Conservation (phyloP, 164 flowering plant species). For the Tinospora cordifolia region DNA sequence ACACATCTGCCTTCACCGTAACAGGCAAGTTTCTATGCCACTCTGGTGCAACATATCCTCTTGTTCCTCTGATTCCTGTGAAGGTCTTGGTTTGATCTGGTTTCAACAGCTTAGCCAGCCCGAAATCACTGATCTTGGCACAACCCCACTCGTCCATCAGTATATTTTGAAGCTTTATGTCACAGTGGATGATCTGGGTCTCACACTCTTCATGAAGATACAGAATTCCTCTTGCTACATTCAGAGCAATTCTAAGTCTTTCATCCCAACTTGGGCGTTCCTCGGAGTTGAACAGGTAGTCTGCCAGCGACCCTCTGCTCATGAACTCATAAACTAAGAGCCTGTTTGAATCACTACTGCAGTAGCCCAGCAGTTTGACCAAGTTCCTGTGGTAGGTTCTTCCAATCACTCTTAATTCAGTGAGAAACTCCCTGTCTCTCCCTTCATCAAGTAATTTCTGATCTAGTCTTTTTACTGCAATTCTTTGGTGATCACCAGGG, state of each 20-base stretch:
- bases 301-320: constrained; percentile 16
- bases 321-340: constrained; percentile 23
- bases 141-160: constrained; percentile 9
- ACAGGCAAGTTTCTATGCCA: constrained; percentile 11
- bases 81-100: constrained; percentile 7
- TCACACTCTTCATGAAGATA: constrained; percentile 21
- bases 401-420: constrained; percentile 19
- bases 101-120: constrained; percentile 14
- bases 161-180: constrained; percentile 20
- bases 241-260: constrained; percentile 11
- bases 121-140: constrained; percentile 16
- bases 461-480: constrained; percentile 19
- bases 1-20: constrained; percentile 14
- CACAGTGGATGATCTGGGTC: constrained; percentile 22
- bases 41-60: constrained; percentile 17
- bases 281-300: constrained; percentile 12
- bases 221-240: constrained; percentile 15
- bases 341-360: constrained; percentile 16
- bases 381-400: constrained; percentile 23
- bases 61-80: constrained; percentile 14
- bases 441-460: constrained; percentile 3
- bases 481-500: neutral
- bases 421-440: constrained; percentile 14
- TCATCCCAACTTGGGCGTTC: constrained; percentile 15
- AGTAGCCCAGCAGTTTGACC: constrained; percentile 18